Percentiles rank a stretch among this genome's conserved stretches.
Conservation (phyloP, 768 basidiomycete genomes). For the Mycena chlorophos region DNA sequence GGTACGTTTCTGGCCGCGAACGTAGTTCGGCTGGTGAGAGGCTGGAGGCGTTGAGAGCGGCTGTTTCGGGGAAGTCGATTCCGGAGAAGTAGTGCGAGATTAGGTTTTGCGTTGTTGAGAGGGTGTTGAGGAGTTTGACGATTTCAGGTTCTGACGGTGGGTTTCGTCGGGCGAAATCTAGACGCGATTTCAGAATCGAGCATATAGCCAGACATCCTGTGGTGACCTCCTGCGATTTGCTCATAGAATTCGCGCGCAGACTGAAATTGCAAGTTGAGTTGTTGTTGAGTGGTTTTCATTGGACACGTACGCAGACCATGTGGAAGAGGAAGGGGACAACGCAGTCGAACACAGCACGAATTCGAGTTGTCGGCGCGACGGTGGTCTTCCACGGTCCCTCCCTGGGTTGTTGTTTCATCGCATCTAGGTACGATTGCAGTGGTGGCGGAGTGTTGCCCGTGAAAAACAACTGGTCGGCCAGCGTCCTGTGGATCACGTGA, state of each 20-base stretch:
- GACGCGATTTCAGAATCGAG: background rate
- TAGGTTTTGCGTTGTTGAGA: slow-evolving; percentile 10
- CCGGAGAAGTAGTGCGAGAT: slow-evolving; percentile 1
- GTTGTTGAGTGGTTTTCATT: background rate
- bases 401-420: background rate
- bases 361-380: background rate
- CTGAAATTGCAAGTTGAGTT: background rate
- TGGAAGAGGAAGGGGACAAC: background rate
- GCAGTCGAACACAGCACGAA: background rate
- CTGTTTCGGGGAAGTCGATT: background rate
- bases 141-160: slow-evolving; percentile 7
- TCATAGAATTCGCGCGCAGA: slow-evolving; percentile 14
- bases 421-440: slow-evolving; percentile 2
- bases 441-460: slow-evolving; percentile 2
- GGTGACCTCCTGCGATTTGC: slow-evolving; percentile 7
- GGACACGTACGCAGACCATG: too few relatives aligned
- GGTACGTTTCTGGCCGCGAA: background rate
- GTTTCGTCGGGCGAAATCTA: slow-evolving; percentile 6
- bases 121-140: slow-evolving; percentile 5
- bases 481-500: background rate
- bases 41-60: background rate
- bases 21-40: background rate
- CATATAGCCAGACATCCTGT: background rate
- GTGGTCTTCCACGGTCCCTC: background rate
- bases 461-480: slow-evolving; percentile 14